These are phyloP conservation scores for Ophiostoma triangulosporum DNA, from an alignment of 2,329 filamentous ascomycete genomes.

Conservation along the genomic window DNA sequence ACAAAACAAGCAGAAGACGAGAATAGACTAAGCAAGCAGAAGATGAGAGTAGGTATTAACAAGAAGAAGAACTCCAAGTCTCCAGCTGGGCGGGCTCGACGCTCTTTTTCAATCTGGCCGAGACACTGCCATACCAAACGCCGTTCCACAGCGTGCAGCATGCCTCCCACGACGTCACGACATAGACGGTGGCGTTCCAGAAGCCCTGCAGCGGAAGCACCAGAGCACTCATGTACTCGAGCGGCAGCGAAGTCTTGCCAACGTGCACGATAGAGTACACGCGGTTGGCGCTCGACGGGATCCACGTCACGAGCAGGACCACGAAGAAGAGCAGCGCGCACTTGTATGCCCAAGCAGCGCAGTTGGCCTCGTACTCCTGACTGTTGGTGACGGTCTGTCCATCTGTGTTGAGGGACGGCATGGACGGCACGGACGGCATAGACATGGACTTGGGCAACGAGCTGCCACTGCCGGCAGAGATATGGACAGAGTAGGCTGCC, in stretches of 20 bases:
- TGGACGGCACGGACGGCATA: too few species aligned
- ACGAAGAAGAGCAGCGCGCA: slow-evolving; percentile 59
- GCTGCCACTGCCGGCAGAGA: slow-evolving; percentile 26
- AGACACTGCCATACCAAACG: too few species aligned
- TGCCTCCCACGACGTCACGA: slow-evolving; percentile 53
- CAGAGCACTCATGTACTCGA: slow-evolving; percentile 58
- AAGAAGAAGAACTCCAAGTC: too few species aligned
- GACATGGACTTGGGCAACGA: slow-evolving; percentile 1
- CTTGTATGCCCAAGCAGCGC: slow-evolving; percentile 56
- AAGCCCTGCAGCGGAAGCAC: slow-evolving; percentile 73
- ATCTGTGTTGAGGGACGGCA: not conserved
- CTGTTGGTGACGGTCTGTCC: not conserved
- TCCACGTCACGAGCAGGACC: slow-evolving; percentile 59
- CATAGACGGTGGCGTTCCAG: slow-evolving; percentile 73
- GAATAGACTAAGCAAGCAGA: too few species aligned
- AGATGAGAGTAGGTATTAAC: too few species aligned
- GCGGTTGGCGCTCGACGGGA: slow-evolving; percentile 65
- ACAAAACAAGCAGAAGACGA: too few species aligned
- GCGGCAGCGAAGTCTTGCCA: slow-evolving; percentile 35
- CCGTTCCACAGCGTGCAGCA: slow-evolving; percentile 36
- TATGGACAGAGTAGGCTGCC: slow-evolving; percentile 35
- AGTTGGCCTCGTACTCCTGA: slow-evolving; percentile 36
- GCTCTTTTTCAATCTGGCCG: too few species aligned
- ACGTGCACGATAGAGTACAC: slow-evolving; percentile 54
- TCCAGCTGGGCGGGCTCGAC: too few species aligned